Evolutionary conservation across 2,329 filamentous ascomycete genomes (phyloP).

Genomic region (Blastomyces emzantsi): DNA sequence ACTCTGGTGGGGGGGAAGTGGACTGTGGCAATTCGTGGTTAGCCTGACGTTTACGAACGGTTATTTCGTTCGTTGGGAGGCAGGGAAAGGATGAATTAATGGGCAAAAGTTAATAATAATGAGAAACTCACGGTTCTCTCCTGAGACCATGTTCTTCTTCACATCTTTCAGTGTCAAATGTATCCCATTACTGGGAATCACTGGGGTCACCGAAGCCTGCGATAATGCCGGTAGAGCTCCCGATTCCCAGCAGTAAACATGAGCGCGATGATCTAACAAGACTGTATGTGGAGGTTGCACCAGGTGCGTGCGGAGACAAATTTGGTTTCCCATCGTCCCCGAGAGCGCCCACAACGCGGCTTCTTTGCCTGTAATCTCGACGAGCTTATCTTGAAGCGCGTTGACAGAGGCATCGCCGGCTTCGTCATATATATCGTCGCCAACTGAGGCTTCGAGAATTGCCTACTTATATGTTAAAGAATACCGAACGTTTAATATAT

Average conservation of each 20-base stretch:
- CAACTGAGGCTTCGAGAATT: slow-evolving; percentile 26
- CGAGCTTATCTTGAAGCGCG: slow-evolving; percentile 25
- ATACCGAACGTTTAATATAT: not conserved
- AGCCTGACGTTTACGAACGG: not conserved
- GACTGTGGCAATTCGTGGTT: slow-evolving; percentile 13
- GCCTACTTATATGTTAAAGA: slow-evolving; percentile 14
- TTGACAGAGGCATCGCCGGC: slow-evolving; percentile 23
- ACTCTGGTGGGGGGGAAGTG: slow-evolving; percentile 26
- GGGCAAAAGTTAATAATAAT: not conserved
- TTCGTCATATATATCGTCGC: slow-evolving; percentile 29
- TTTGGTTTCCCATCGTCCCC: slow-evolving; percentile 36
- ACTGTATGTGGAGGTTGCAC: slow-evolving; percentile 28
- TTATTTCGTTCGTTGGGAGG: not conserved
- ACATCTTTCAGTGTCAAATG: slow-evolving; percentile 31
- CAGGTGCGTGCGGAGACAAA: slow-evolving; percentile 28
- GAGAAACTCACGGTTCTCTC: slow-evolving; percentile 20
- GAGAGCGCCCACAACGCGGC: slow-evolving; percentile 28
- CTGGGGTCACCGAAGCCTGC: slow-evolving; percentile 25
- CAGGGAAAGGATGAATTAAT: not conserved
- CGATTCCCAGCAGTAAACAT: slow-evolving; percentile 28
- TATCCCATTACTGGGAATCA: slow-evolving; percentile 26
- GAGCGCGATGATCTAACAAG: slow-evolving; percentile 27
- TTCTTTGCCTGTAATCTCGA: slow-evolving; percentile 27
- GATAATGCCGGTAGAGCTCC: slow-evolving; percentile 25
- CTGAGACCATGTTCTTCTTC: slow-evolving; percentile 21